Percentiles rank a stretch among this genome's conserved stretches.
Evolutionary conservation across 129 eudicot genomes (phyloP).

Genomic region (Lactuca sativa): DNA sequence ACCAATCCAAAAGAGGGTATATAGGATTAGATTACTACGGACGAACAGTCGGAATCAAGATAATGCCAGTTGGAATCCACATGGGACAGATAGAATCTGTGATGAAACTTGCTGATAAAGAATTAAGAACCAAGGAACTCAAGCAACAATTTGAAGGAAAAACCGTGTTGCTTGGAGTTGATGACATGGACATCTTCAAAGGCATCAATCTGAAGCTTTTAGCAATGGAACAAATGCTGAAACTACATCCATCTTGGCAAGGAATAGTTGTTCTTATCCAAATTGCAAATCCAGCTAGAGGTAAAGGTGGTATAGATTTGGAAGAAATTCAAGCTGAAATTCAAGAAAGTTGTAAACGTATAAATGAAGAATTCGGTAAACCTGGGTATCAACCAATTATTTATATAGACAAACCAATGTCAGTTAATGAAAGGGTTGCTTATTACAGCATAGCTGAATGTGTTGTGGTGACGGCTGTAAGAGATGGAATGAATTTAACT

Average conservation of each 20-base stretch:
- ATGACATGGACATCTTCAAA: conserved; percentile 50
- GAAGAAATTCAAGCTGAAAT: conserved; percentile 45
- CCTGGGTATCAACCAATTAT: conserved; percentile 45
- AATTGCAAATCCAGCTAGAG: conserved; percentile 50
- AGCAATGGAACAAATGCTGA: conserved; percentile 52
- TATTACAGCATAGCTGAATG: conserved; percentile 23
- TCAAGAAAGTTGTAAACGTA: conserved; percentile 33
- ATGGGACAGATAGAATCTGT: conserved; percentile 47
- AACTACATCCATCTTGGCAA: conserved; percentile 40
- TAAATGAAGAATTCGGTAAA: conserved; percentile 33
- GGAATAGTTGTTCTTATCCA: conserved; percentile 45
- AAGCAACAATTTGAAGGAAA: conserved; percentile 42
- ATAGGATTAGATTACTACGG: conserved; percentile 43
- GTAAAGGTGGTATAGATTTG: conserved; percentile 35
- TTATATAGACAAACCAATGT: conserved; percentile 36
- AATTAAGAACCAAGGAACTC: background rate
- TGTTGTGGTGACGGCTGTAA: conserved; percentile 38
- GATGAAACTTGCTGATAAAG: background rate
- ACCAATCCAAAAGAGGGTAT: conserved; percentile 45
- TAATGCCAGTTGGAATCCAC: conserved; percentile 45
- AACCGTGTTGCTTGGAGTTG: conserved; percentile 45
- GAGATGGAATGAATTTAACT: conserved; percentile 59
- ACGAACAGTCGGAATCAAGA: conserved; percentile 44
- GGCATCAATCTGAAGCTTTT: conserved; percentile 48
- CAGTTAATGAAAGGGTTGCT: conserved; percentile 38